A percentile compares a stretch with the other conserved stretches of the same genome.
Evolutionary conservation across 2,329 filamentous ascomycete genomes (phyloP).

Genomic region (Calonectria naviculata): DNA sequence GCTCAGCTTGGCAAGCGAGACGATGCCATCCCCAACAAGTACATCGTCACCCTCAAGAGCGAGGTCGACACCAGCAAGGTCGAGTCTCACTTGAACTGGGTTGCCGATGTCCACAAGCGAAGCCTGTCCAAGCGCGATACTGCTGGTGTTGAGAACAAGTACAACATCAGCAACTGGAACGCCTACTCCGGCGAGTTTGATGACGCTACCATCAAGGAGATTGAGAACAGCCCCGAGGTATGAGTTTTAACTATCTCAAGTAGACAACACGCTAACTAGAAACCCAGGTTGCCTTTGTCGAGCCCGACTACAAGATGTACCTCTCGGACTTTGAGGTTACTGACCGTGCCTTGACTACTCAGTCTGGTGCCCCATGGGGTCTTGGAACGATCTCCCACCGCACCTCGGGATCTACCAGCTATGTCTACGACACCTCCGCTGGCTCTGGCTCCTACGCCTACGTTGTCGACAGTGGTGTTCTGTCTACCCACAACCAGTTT

Average conservation of each 20-base stretch:
- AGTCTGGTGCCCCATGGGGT: constrained; percentile 37
- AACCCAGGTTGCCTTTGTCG: constrained; percentile 35
- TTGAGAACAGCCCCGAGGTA: constrained; percentile 55
- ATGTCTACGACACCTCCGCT: constrained; percentile 61
- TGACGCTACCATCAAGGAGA: constrained; percentile 50
- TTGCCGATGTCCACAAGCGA: constrained; percentile 63
- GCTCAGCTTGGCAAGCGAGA: constrained; percentile 13
- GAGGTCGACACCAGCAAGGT: constrained; percentile 56
- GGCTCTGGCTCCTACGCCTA: constrained; percentile 66
- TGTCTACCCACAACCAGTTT: constrained; percentile 62
- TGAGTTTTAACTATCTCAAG: neutral
- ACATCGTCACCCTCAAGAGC: constrained; percentile 71
- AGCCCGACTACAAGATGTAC: constrained; percentile 36
- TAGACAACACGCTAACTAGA: neutral
- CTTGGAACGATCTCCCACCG: constrained; percentile 42
- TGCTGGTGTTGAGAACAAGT: constrained; percentile 44
- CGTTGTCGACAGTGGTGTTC: constrained; percentile 72
- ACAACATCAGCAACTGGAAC: constrained; percentile 43
- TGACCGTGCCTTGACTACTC: constrained; percentile 39
- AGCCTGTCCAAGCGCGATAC: constrained; percentile 61
- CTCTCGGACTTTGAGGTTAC: constrained; percentile 26
- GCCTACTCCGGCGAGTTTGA: constrained; percentile 58
- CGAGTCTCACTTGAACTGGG: constrained; percentile 58
- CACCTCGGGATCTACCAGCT: constrained; percentile 42
- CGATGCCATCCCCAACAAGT: constrained; percentile 45